Evolutionary conservation across 148 eudicot species (phyloP).

Genomic region (Nepenthes mirabilis): DNA sequence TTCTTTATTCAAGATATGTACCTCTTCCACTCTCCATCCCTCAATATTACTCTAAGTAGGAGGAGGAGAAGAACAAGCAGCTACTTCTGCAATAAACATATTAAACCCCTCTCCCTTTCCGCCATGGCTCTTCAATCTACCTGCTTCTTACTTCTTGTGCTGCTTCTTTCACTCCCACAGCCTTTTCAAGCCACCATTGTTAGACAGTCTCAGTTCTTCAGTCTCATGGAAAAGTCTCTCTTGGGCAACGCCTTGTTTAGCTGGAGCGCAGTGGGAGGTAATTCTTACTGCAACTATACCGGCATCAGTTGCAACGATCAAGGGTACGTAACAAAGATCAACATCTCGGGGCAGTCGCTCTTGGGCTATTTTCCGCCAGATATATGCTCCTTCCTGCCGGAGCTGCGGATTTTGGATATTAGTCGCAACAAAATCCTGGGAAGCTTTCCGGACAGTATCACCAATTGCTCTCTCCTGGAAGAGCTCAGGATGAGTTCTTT

Average conservation of each 20-base stretch:
- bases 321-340: slow-evolving; percentile 34
- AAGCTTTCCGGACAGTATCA: slow-evolving; percentile 41
- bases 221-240: slow-evolving; percentile 43
- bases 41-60: too few relatives aligned
- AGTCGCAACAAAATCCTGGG: slow-evolving; percentile 39
- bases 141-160: slow-evolving; percentile 14
- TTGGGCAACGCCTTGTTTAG: slow-evolving; percentile 29
- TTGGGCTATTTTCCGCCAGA: slow-evolving; percentile 54
- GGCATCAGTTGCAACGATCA: slow-evolving; percentile 50
- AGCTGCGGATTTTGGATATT: slow-evolving; percentile 37
- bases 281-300: slow-evolving; percentile 34
- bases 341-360: slow-evolving; percentile 39
- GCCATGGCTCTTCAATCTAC: slow-evolving; percentile 10
- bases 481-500: slow-evolving; percentile 37
- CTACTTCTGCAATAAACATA: slow-evolving; percentile 18
- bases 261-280: slow-evolving; percentile 29
- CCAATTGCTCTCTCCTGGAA: slow-evolving; percentile 48
- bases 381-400: slow-evolving; percentile 55
- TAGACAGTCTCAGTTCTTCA: slow-evolving; percentile 46
- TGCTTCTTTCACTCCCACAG: slow-evolving; percentile 17
- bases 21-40: too few relatives aligned
- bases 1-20: slow-evolving; percentile 27
- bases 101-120: slow-evolving; percentile 20
- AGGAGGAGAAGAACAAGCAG: too few relatives aligned
- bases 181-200: slow-evolving; percentile 14